phyloP scores from a whole-genome alignment of 208 protist genomes.

The Leishmania tropica region DNA sequence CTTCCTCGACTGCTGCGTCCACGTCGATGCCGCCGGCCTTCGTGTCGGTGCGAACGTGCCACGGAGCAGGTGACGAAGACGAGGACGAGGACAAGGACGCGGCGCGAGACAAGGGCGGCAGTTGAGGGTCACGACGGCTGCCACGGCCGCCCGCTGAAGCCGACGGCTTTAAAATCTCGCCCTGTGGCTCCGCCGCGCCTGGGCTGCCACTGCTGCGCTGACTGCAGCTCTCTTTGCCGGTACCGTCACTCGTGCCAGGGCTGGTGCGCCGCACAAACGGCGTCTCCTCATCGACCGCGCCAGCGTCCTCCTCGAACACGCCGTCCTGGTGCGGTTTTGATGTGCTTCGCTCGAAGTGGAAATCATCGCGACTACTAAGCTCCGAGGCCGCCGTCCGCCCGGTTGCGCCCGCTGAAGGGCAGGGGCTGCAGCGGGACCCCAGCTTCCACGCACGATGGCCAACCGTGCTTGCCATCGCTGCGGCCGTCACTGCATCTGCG shows the following conservation, averaged over 20 bases:
- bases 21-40: background rate
- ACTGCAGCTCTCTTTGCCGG: conserved; percentile 3
- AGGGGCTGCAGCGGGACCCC: background rate
- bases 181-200: background rate
- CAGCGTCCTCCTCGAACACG: background rate
- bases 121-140: background rate
- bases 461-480: background rate
- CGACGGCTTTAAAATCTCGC: background rate
- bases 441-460: background rate
- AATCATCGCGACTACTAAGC: background rate
- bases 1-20: background rate
- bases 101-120: background rate
- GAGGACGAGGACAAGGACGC: conserved; percentile 3
- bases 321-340: background rate
- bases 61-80: background rate
- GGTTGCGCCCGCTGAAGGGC: background rate
- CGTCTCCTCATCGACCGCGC: conserved; percentile 1
- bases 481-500: background rate
- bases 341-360: background rate
- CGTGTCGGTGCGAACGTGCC: background rate
- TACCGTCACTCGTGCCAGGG: conserved; percentile 4
- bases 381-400: background rate
- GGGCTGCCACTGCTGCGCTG: background rate
- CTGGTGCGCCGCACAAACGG: conserved; percentile 23
- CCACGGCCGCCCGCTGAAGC: background rate